Conservation (phyloP, 495 filamentous ascomycete species). For the Aspergillus egyptiacus region DNA sequence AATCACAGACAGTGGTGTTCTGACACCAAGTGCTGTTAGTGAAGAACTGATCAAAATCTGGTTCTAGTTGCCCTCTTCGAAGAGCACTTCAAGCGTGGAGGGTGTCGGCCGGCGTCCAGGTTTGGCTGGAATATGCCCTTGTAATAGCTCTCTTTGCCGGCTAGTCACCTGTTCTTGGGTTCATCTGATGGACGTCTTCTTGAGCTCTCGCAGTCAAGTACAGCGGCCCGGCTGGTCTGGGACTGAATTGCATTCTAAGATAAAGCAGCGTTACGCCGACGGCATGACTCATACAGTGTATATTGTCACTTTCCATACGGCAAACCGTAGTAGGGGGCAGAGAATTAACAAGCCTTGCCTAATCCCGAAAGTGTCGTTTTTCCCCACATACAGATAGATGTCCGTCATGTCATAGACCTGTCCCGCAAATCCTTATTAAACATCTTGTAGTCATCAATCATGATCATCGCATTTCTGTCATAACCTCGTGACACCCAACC, state of each 20-base stretch:
- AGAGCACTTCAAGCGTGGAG: not conserved
- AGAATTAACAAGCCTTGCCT: not conserved
- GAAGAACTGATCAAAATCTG: constrained; percentile 75
- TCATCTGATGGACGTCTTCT: not conserved
- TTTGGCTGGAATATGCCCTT: constrained; percentile 5
- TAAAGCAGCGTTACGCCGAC: not conserved
- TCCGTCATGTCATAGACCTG: constrained; percentile 1
- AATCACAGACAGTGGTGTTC: constrained; percentile 69
- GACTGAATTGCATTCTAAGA: not conserved
- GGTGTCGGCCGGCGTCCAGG: constrained; percentile 7
- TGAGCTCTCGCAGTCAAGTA: not conserved
- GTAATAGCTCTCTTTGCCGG: no score
- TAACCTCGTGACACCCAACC: not conserved
- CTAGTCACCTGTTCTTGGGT: not conserved
- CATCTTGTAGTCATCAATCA: constrained; percentile 14
- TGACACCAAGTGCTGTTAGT: constrained; percentile 70
- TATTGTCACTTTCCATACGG: not conserved
- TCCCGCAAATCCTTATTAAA: not conserved
- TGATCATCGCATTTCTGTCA: constrained; percentile 5
- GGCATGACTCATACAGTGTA: not conserved
- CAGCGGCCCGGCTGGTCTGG: not conserved
- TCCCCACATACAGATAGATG: not conserved
- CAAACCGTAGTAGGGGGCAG: not conserved
- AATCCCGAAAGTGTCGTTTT: not conserved
- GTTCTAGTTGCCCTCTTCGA: constrained; percentile 45